phyloP scores from a whole-genome alignment of 2,329 filamentous ascomycete genomes.

The Pseudopyrenochaeta lycopersici region DNA sequence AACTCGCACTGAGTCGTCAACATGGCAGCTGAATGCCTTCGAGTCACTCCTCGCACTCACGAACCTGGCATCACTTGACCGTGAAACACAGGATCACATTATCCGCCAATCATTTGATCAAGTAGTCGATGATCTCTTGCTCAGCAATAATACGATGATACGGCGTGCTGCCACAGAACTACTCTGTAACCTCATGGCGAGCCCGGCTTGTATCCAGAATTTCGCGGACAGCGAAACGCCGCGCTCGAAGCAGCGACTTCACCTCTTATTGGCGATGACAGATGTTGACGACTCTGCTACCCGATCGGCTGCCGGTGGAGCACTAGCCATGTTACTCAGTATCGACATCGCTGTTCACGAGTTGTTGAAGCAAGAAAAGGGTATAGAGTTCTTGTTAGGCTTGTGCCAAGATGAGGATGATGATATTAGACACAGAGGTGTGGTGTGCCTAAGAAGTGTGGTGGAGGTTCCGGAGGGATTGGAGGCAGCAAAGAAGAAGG shows the following conservation, averaged over 20 bases:
- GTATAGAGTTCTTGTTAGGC: constrained; percentile 79
- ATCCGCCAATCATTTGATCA: constrained; percentile 77
- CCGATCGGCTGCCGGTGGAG: constrained; percentile 84
- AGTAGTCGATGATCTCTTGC: constrained; percentile 79
- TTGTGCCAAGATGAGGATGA: constrained; percentile 77
- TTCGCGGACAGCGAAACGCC: constrained; percentile 71
- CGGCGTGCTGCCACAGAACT: constrained; percentile 87
- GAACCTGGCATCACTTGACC: constrained; percentile 83
- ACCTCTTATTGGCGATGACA: constrained; percentile 85
- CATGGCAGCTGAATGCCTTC: constrained; percentile 85
- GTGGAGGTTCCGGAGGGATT: constrained; percentile 62
- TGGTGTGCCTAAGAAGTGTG: constrained; percentile 79
- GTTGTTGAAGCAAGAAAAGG: constrained; percentile 72
- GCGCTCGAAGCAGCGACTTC: constrained; percentile 76
- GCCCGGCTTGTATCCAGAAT: constrained; percentile 70
- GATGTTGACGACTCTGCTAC: constrained; percentile 85
- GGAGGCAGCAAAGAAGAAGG: constrained; percentile 60
- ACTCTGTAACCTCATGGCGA: constrained; percentile 86
- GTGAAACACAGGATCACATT: constrained; percentile 70
- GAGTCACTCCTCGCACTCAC: constrained; percentile 92
- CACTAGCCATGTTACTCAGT: constrained; percentile 82
- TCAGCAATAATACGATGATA: constrained; percentile 78
- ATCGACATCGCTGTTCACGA: constrained; percentile 78
- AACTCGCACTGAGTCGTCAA: constrained; percentile 63
- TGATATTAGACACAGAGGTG: constrained; percentile 74